phyloP scores from a whole-genome alignment of 2,329 filamentous ascomycete genomes.

The Fusarium chaquense region DNA sequence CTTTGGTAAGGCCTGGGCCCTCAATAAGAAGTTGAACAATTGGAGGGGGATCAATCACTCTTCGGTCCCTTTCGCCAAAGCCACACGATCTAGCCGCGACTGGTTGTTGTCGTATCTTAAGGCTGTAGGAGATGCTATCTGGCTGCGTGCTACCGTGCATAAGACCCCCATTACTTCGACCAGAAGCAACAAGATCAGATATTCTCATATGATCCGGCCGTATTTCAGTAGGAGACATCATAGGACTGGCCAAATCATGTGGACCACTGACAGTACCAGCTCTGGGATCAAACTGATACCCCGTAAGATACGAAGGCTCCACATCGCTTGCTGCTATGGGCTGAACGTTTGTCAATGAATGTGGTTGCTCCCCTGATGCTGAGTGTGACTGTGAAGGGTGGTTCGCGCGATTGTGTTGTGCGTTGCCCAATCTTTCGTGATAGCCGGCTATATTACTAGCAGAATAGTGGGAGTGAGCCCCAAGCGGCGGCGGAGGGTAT shows the following conservation, averaged over 20 bases:
- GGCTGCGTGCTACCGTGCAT: constrained; percentile 4
- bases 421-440: constrained; percentile 21
- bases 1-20: constrained; percentile 64
- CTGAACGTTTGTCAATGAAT: constrained; percentile 15
- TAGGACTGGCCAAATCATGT: constrained; percentile 17
- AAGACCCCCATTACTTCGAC: not conserved
- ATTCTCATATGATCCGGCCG: constrained; percentile 45
- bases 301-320: constrained; percentile 1
- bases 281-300: constrained; percentile 16
- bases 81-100: constrained; percentile 83
- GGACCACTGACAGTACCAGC: not conserved
- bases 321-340: constrained; percentile 12
- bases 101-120: constrained; percentile 78
- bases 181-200: constrained; percentile 36
- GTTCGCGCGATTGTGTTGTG: constrained; percentile 23
- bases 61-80: constrained; percentile 83
- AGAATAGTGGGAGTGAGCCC: constrained; percentile 25
- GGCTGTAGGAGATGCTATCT: constrained; percentile 46
- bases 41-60: constrained; percentile 85
- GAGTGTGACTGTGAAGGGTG: constrained; percentile 16
- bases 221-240: constrained; percentile 25
- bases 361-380: constrained; percentile 11
- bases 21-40: constrained; percentile 80
- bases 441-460: constrained; percentile 11
- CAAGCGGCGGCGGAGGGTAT: constrained; percentile 29